phyloP scores from a whole-genome alignment of 495 filamentous ascomycete species.

The Mytilinidion resinicola region DNA sequence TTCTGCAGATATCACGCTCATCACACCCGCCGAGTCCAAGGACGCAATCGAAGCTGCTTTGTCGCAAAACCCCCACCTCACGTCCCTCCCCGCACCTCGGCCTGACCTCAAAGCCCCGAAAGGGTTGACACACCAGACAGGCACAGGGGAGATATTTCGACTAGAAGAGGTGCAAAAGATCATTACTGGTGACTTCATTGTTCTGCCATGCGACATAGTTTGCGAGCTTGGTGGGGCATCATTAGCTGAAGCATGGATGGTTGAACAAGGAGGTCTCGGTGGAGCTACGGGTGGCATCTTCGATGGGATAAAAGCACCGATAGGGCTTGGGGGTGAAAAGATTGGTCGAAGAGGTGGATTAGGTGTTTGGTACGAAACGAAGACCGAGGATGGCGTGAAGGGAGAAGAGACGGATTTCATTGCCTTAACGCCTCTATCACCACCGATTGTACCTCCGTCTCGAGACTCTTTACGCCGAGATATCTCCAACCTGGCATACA shows the following conservation, averaged over 20 bases:
- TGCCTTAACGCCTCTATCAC: constrained; percentile 58
- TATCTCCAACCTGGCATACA: constrained; percentile 62
- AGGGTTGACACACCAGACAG: constrained; percentile 66
- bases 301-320: constrained; percentile 33
- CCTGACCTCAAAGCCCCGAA: constrained; percentile 69
- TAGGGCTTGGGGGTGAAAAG: constrained; percentile 47
- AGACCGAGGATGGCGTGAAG: constrained; percentile 68
- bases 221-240: constrained; percentile 80
- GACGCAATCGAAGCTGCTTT: constrained; percentile 69
- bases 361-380: constrained; percentile 83
- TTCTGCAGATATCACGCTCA: constrained; percentile 67
- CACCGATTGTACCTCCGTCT: constrained; percentile 49
- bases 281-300: constrained; percentile 37
- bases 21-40: constrained; percentile 70
- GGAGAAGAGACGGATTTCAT: constrained; percentile 89
- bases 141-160: constrained; percentile 85
- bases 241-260: constrained; percentile 87
- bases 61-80: constrained; percentile 79
- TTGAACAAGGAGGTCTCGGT: constrained; percentile 63
- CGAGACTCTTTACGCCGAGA: constrained; percentile 55
- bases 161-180: constrained; percentile 36
- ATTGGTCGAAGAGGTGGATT: constrained; percentile 67
- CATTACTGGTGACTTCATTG: constrained; percentile 78
- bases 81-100: constrained; percentile 66
- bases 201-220: constrained; percentile 89